Conservation (phyloP, 129 eudicot genomes). For the Erigeron canadensis region DNA sequence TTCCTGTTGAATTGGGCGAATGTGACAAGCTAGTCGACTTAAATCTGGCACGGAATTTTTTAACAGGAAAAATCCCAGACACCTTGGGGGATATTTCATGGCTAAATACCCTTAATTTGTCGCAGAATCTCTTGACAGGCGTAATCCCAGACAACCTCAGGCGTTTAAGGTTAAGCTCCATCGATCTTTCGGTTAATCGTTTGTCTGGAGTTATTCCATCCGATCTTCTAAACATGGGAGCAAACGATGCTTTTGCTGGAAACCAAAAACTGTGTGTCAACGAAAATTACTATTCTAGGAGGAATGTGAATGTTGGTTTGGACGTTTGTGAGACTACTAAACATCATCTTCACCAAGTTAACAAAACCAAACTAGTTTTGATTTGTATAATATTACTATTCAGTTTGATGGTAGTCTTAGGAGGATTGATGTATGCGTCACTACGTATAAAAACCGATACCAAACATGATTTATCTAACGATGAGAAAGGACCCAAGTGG, state of each 20-base stretch:
- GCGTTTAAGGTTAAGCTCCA: slow-evolving; percentile 54
- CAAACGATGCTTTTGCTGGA: slow-evolving; percentile 55
- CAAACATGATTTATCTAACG: slow-evolving; percentile 11
- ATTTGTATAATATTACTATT: slow-evolving; percentile 45
- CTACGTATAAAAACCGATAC: slow-evolving; percentile 21
- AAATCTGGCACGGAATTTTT: slow-evolving; percentile 63
- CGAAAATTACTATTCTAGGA: slow-evolving; percentile 21
- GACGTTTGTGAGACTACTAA: slow-evolving; percentile 39
- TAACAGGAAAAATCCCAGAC: slow-evolving; percentile 60
- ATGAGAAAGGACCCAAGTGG: slow-evolving; percentile 55
- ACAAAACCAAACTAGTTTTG: slow-evolving; percentile 37
- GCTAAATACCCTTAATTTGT: slow-evolving; percentile 78
- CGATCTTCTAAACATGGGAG: slow-evolving; percentile 61
- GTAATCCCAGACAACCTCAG: slow-evolving; percentile 54
- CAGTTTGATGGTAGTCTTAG: slow-evolving; percentile 39
- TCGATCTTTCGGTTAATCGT: slow-evolving; percentile 70
- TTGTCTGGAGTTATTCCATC: slow-evolving; percentile 66
- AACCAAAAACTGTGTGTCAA: slow-evolving; percentile 61
- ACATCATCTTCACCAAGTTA: slow-evolving; percentile 23
- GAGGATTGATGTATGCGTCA: slow-evolving; percentile 46
- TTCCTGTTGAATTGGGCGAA: slow-evolving; percentile 64
- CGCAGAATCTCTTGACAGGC: slow-evolving; percentile 64
- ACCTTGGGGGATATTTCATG: slow-evolving; percentile 45
- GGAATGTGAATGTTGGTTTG: slow-evolving; percentile 31
- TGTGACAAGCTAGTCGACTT: slow-evolving; percentile 68